phyloP scores from a whole-genome alignment of 371 early-diverging fungal species.

The Rhizopus stolonifer region DNA sequence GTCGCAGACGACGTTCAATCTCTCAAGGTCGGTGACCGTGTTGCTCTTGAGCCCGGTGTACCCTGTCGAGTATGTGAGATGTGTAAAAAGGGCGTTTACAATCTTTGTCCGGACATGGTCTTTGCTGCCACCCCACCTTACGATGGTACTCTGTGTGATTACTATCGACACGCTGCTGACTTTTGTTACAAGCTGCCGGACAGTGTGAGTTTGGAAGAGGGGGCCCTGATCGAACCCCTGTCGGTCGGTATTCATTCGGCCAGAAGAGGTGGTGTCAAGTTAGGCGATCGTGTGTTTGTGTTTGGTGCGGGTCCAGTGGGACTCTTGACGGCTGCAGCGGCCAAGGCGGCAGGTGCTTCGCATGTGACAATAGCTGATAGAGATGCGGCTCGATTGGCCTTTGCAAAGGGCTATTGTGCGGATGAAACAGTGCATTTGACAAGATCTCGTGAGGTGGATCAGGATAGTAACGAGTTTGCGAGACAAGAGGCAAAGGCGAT shows the following conservation, averaged over 20 bases:
- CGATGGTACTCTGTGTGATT: constrained; percentile 53
- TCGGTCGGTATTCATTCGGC: constrained; percentile 54
- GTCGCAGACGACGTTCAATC: constrained; percentile 54
- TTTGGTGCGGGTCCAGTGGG: constrained; percentile 65
- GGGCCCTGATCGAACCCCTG: constrained; percentile 47
- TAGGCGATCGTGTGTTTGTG: constrained; percentile 68
- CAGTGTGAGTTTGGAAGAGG: constrained; percentile 60
- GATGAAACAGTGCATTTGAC: constrained; percentile 38
- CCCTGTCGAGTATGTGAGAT: constrained; percentile 61
- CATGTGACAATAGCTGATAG: constrained; percentile 49
- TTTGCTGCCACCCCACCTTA: constrained; percentile 57
- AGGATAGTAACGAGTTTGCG: constrained; percentile 47
- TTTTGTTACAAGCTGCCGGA: constrained; percentile 55
- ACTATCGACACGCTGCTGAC: constrained; percentile 51
- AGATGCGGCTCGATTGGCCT: constrained; percentile 34
- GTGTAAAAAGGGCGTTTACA: constrained; percentile 52
- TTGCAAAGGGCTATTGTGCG: constrained; percentile 52
- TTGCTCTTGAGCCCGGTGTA: constrained; percentile 65
- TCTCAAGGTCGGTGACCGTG: constrained; percentile 70
- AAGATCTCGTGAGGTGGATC: constrained; percentile 22
- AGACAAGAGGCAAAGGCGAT: constrained; percentile 25
- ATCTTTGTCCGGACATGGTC: constrained; percentile 49
- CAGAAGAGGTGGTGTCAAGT: constrained; percentile 55
- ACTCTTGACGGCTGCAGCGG: constrained; percentile 51
- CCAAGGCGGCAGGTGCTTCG: constrained; percentile 53